Base-by-base conservation (phyloP, 169 alveolate genomes). In the Plasmodium knowlesi region DNA sequence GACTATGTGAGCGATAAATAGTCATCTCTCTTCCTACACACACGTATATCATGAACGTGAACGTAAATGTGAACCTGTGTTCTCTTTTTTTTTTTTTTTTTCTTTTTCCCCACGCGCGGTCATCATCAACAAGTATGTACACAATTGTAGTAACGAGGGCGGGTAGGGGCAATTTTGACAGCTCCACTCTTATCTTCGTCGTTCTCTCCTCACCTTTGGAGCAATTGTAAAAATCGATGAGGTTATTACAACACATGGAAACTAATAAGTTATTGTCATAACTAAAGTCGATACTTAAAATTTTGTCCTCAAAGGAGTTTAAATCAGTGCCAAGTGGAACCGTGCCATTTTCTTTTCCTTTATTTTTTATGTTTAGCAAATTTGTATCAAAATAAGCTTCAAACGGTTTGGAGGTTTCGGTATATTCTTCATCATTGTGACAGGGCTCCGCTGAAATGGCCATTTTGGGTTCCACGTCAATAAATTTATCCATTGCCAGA, bases 191-290 rank as follows among this genome's bases (percentile, higher is more conserved):
- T 30, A 83, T 82, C 43, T 54, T 83, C 71, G 39, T 37, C 32
- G 25, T 79, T 22, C 28, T 79, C 46, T 43, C 53, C 72, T 41
- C 32, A 89, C 94, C 94, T 61, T 89, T 79, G n/a, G 94, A 89
- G 30, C 90, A 89, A 79, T 89, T 89, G 72, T 89, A 89, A 89
- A 89, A 89, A 89, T 89, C 94, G 30, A 89, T 89, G 89, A 39
- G 81, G 41, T 67, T 89, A 50, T 89, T 43, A 79, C 90, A 89
- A 39, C 83, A 61, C 82, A 79, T 80, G 37, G 94, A 79, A 79
- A 89, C 94, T 80, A 89, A 79, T 19, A 89, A 79, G 73, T 89
- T 89, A 61, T 89, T 89, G 54, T 89, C 94, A 79, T 89, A 89
- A 79, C 94, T 89, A 19, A 89, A 89, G 72, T 89, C 94, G 30